Conservation (phyloP, 371 early-diverging fungal species). For the Entomophthora muscae region DNA sequence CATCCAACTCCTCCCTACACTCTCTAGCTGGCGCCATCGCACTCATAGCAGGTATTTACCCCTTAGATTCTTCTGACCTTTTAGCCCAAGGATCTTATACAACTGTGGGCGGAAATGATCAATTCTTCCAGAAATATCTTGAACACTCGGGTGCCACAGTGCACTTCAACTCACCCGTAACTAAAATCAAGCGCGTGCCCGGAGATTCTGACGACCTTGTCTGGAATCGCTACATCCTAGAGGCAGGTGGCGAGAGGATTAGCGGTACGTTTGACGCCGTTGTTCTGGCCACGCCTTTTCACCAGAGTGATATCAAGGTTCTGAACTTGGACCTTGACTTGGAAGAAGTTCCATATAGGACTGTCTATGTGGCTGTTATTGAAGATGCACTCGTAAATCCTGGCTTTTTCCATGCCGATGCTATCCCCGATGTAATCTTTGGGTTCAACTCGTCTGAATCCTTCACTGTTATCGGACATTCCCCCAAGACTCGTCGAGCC, state of each 20-base stretch:
- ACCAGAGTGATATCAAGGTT: not conserved
- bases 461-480: not conserved
- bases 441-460: not conserved
- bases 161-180: not conserved
- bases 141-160: not conserved
- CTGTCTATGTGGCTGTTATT: not conserved
- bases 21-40: conserved; percentile 6
- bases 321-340: not conserved
- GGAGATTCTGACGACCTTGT: not conserved
- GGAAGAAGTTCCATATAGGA: not conserved
- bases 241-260: not conserved
- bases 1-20: not conserved
- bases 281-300: conserved; percentile 2
- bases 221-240: not conserved
- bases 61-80: not conserved
- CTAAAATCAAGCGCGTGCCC: not conserved
- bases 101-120: conserved; percentile 23
- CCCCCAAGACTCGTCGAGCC: not conserved
- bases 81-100: conserved; percentile 31
- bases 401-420: not conserved
- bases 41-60: not conserved
- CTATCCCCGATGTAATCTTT: not conserved
- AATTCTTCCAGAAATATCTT: not conserved
- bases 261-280: not conserved
- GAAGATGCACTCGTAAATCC: not conserved